A percentile compares a stretch with the other conserved stretches of the same genome.
phyloP scores from a whole-genome alignment of 2,329 filamentous ascomycete species.

The Pseudogymnoascus sp. region DNA sequence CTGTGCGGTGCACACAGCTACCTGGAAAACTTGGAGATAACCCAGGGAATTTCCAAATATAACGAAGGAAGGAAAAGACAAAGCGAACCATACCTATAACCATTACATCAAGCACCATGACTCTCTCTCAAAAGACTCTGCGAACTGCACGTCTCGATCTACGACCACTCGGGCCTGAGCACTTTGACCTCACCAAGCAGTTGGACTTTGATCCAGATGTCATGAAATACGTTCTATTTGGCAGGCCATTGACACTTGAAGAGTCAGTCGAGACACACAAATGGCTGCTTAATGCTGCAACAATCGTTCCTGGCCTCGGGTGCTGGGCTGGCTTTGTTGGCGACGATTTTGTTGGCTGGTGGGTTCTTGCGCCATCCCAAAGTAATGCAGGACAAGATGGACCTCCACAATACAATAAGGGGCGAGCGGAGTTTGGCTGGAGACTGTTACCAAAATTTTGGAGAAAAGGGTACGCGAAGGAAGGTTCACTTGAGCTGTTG shows the following conservation, averaged over 20 bases:
- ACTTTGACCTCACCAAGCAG: not conserved
- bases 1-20: not conserved
- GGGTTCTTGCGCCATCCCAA: conserved; percentile 23
- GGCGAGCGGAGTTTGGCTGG: conserved; percentile 25
- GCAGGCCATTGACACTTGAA: not conserved
- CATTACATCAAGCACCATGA: not conserved
- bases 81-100: not conserved
- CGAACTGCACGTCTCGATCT: not conserved
- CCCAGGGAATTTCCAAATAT: not conserved
- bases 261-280: not conserved
- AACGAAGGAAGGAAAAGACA: not conserved
- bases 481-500: conserved; percentile 26
- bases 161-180: not conserved
- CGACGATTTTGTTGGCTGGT: conserved; percentile 29
- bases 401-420: not conserved
- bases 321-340: not conserved
- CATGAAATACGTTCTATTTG: conserved; percentile 1
- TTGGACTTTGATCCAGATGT: conserved; percentile 1
- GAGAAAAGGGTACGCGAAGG: conserved; percentile 28
- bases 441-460: conserved; percentile 27
- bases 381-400: not conserved
- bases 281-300: not conserved
- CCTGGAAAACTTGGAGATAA: not conserved
- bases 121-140: not conserved
- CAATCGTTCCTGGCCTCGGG: not conserved